Evolutionary conservation across 192 early-diverging fungal species (phyloP), one percentile per base, ranked within the genome.

Genomic region (Paraglomus occultum): DNA sequence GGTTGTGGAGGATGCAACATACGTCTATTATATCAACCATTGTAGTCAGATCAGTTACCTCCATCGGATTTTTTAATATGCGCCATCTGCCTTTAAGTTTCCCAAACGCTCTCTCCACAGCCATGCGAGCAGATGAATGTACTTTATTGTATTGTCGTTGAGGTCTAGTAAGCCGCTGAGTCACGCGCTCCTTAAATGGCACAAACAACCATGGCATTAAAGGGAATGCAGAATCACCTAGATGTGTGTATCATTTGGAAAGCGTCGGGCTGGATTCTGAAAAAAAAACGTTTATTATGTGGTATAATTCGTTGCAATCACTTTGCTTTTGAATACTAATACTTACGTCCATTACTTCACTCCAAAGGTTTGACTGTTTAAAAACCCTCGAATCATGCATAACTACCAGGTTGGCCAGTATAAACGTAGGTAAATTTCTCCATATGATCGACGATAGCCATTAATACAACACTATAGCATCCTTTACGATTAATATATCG

Each of bases 401-500:
- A 3, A n/a, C 31, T 31, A 31, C 40, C 38, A 42, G 40, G 40
- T 40, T 40, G n/a, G 7, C 58, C 15, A 17, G 14, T 15, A 60
- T 60, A 18, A 39, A 60, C 6, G 44, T 60, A 60, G 20, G 58
- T 60, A 44, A 59, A 60, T n/a, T 18, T 6, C 9, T 15, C 40
- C 15, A 12, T 1, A 43, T 44, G 15, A 40, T 60, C 58, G 18
- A 60, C 40, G 0, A 60, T 40, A 44, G 14, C 12, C 40, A 60
- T 38, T 44, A 59, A n/a, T n/a, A 44, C 44, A 42, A 59, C 44
- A 17, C 12, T 43, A 15, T 59, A n/a, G 44, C 39, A 59, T 7
- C 7, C 44, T 60, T 60, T 60, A 44, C 12, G 39, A 60, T 60
- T 60, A 5, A 59, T 42, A 59, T 38, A 59, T 10, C 57, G 38